These are phyloP conservation scores for Wolfiporia cocos DNA, from an alignment of 1,284 basidiomycete species.

Conservation along the genomic window DNA sequence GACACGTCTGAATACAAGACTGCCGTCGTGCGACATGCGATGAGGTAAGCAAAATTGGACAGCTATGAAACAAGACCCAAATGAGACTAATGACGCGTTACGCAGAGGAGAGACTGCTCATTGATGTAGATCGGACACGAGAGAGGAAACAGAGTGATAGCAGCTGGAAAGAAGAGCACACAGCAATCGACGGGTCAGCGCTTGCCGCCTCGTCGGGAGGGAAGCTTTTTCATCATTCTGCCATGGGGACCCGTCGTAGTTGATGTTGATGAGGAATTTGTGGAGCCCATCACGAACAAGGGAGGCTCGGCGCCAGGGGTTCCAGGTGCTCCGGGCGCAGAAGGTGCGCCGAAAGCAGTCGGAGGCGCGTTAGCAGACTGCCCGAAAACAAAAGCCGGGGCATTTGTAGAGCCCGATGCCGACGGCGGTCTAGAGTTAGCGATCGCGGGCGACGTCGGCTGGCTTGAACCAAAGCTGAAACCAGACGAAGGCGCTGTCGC, in stretches of 20 bases:
- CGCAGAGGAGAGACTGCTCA: no score
- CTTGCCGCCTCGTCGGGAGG: conserved; percentile 23
- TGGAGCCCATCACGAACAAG: conserved; percentile 29
- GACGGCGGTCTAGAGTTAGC: conserved; percentile 22
- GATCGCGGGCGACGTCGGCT: conserved; percentile 30
- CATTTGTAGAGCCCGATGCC: conserved; percentile 18
- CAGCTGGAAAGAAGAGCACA: no score
- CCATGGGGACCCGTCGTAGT: conserved; percentile 11
- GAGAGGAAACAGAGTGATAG: no score
- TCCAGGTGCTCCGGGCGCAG: conserved; percentile 17
- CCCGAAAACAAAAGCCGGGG: conserved; percentile 25
- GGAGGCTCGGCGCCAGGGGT: no score
- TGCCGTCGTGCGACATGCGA: no score
- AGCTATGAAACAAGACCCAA: no score
- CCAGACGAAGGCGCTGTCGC: conserved; percentile 24
- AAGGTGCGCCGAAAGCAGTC: conserved; percentile 21
- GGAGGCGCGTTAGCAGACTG: conserved; percentile 15
- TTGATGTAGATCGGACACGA: no score
- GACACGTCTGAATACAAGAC: no score
- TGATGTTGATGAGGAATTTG: conserved; percentile 20
- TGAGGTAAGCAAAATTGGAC: no score
- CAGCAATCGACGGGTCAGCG: no score
- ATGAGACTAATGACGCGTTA: no score
- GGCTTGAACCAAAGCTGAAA: conserved; percentile 24
- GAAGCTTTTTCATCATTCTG: conserved; percentile 27